phyloP scores from a whole-genome alignment of 2,329 filamentous ascomycete species.

The Aspergillus sp. region DNA sequence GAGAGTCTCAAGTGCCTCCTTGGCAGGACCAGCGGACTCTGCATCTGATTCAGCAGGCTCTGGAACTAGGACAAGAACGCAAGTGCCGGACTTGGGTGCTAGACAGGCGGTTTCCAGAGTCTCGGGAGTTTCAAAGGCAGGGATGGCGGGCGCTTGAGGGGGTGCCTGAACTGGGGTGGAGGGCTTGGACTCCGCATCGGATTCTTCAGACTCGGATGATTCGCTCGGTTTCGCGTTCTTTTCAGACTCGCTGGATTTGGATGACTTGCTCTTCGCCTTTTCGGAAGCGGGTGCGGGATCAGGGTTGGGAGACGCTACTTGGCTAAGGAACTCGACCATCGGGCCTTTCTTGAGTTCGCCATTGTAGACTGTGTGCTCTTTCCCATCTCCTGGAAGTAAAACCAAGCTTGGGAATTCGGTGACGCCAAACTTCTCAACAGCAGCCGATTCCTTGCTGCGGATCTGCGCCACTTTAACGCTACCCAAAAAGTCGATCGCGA shows the following conservation, averaged over 20 bases:
- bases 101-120: constrained; percentile 72
- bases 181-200: constrained; percentile 32
- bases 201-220: constrained; percentile 34
- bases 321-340: constrained; percentile 78
- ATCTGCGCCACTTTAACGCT: constrained; percentile 79
- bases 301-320: constrained; percentile 75
- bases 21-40: constrained; percentile 42
- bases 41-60: constrained; percentile 51
- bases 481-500: constrained; percentile 89
- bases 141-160: constrained; percentile 62
- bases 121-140: constrained; percentile 61
- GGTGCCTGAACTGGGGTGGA: constrained; percentile 49
- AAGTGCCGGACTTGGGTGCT: constrained; percentile 73
- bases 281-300: constrained; percentile 62
- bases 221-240: constrained; percentile 48
- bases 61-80: constrained; percentile 73
- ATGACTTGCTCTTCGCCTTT: constrained; percentile 35
- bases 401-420: constrained; percentile 77
- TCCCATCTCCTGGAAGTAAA: constrained; percentile 69
- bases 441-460: constrained; percentile 72
- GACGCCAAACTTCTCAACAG: constrained; percentile 73
- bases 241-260: constrained; percentile 40
- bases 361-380: constrained; percentile 70
- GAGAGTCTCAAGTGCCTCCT: constrained; percentile 62
- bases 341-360: constrained; percentile 83